These are phyloP conservation scores for Ilyonectria destructans DNA, from an alignment of 2,329 filamentous ascomycete genomes.

Conservation along the genomic window DNA sequence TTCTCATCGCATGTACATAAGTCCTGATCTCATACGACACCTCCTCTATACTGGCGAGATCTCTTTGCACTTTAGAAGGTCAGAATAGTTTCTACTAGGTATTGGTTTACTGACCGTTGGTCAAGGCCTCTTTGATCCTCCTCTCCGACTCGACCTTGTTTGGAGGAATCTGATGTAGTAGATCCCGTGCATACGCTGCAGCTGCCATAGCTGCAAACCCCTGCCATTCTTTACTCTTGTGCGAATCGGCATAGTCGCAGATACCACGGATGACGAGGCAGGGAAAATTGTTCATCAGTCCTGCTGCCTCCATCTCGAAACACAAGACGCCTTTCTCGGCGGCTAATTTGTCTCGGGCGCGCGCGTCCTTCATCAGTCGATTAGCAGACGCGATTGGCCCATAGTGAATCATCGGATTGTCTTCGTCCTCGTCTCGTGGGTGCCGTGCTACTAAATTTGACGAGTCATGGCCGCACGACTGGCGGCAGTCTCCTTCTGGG, in stretches of 20 bases:
- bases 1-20: background rate
- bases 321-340: no score
- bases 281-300: conserved; percentile 28
- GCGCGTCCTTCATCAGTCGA: no score
- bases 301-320: no score
- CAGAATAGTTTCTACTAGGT: background rate
- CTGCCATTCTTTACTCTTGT: conserved; percentile 59
- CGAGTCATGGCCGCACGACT: no score
- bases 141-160: background rate
- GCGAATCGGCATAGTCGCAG: conserved; percentile 57
- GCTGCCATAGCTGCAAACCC: conserved; percentile 42
- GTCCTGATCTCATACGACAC: background rate
- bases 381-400: no score
- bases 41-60: background rate
- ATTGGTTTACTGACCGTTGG: background rate
- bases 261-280: conserved; percentile 54
- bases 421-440: no score
- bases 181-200: background rate
- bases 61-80: background rate
- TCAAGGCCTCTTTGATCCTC: background rate
- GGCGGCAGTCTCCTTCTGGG: no score
- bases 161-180: background rate
- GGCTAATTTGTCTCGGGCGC: no score
- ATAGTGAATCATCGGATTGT: no score
- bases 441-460: no score